Conservation (phyloP, 352 stramenopile species). For the Halophytophthora polymorphica region DNA sequence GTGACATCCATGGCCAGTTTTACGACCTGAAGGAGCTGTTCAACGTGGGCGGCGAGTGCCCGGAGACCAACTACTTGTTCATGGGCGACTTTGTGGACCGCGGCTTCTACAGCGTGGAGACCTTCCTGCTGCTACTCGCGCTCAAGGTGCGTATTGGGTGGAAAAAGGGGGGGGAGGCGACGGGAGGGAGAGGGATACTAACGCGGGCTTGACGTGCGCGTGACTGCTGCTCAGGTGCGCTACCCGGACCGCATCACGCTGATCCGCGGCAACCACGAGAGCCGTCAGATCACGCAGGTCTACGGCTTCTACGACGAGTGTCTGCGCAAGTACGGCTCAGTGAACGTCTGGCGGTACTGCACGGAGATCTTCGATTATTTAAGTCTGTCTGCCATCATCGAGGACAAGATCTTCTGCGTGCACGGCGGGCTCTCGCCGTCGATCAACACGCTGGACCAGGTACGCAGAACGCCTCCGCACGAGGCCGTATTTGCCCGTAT, state of each 20-base stretch:
- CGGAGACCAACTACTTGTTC: constrained; percentile 99
- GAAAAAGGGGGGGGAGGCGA: neutral
- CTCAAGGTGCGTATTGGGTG: constrained; percentile 96
- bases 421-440: constrained; percentile 96
- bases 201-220: constrained; percentile 1
- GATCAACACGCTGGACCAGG: constrained; percentile 90
- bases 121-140: constrained; percentile 96
- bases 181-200: neutral
- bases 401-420: constrained; percentile 99
- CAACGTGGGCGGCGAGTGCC: constrained; percentile 97
- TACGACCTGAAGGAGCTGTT: constrained; percentile 99
- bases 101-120: constrained; percentile 99
- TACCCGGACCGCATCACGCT: constrained; percentile 99
- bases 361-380: constrained; percentile 99
- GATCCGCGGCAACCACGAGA: constrained; percentile 99
- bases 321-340: constrained; percentile 95
- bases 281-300: constrained; percentile 98
- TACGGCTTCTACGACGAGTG: constrained; percentile 99
- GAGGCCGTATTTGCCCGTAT: too few species aligned
- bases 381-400: constrained; percentile 96
- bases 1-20: constrained; percentile 99
- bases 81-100: constrained; percentile 99
- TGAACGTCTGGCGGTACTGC: constrained; percentile 99
- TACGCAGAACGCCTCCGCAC: too few species aligned
- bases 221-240: constrained; percentile 55